Evolutionary conservation across 2,329 filamentous ascomycete genomes (phyloP), one percentile per base, ranked within the genome.

Genomic region (Sarocladium brachiariae): DNA sequence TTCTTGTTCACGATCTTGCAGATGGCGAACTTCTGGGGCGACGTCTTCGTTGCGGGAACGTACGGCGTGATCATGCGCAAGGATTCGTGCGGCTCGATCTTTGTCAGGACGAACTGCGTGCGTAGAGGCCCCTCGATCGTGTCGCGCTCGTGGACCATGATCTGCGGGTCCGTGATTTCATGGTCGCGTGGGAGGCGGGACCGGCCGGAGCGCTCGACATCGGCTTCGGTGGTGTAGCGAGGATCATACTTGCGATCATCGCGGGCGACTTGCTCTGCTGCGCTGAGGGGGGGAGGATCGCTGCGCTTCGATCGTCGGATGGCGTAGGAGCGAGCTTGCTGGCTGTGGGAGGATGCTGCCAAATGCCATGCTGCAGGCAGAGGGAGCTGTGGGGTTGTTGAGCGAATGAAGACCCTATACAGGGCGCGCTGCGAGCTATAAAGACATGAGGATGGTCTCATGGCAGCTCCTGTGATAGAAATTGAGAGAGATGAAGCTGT

Each of bases 1-100:
- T 67, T 65, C 58, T 83, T 83, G 63, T 81, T 75, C 25, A 88
- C 63, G 41, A 95, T 72, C 58, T 82, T 84, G 74, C 89, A 95
- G 30, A 91, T 74, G 1, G 88, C 82, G 50, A 61, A 70, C 14
- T 54, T 51, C 41, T 52, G 53, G 49, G 54, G 51, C 7, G 56
- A 55, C 38, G 59, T 59, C 14, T 61, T 52, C 27, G 65, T 58
- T 4, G 60, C 62, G 8, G 64, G 62, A 2, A 61, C 54, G 53
- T 70, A 72, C 33, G 70, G 59, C 45, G 62, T 61, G 4, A 74
- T 54, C 63, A 72, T 70, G 50, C 71, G 70, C 30, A 77, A 67
- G 33, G 68, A 68, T 34, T 66, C 64, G 31, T 58, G 55, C 8
- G 58, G 53, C 51, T 70, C 57, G n/a, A 69, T 64, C 52, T 55